Base-by-base conservation (phyloP, 805 yeast genomes). In the Saccharomycopsis fermentans region DNA sequence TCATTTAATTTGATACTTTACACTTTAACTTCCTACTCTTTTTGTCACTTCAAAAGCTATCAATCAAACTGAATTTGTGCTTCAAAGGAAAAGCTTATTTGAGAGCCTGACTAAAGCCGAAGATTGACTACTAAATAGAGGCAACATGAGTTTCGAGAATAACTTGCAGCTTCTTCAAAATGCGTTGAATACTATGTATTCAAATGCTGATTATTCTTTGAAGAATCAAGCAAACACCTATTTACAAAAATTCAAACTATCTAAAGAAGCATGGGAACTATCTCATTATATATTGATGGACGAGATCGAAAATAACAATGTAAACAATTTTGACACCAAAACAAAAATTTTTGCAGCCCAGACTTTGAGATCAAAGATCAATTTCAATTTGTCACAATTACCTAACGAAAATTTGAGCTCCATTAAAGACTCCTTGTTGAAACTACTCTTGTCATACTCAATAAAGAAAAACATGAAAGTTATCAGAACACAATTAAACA, bases 261-360 rank as follows among this genome's bases (percentile, higher is more conserved):
- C 91, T 0, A 73, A 76, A 37, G 82, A 80, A 60, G 94, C 98
- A 0, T 94, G 99, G 99, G 75, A 77, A 34, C 67, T 81, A 1
- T 77, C 84, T 37, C 86, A 84, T 66, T 74, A 77, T 53, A 76
- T 86, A 1, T 75, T 90, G 27, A 43, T 17, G 60, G 65, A 17
- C 54, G 52, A 55, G 14, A 62, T 61, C 16, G 50, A 43, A 6
- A 50, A 24, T 60, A 65, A 17, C 55, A 39, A 53, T 14, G 62
- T 60, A n/a, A 64, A 63, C 19, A 67, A 67, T 4, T 63, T 63
- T 34, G 71, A 81, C 3, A 63, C 82, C 51, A 88, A 86, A 67
- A 72, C 86, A 55, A 83, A 83, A 65, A 75, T 94, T 66, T 94
- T 95, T 73, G 86, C 92, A 16, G 86, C 97, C 0, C 99, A 95